These are phyloP conservation scores for Rostrohypoxylon terebratum DNA, from an alignment of 495 filamentous ascomycete species.

Conservation along the genomic window DNA sequence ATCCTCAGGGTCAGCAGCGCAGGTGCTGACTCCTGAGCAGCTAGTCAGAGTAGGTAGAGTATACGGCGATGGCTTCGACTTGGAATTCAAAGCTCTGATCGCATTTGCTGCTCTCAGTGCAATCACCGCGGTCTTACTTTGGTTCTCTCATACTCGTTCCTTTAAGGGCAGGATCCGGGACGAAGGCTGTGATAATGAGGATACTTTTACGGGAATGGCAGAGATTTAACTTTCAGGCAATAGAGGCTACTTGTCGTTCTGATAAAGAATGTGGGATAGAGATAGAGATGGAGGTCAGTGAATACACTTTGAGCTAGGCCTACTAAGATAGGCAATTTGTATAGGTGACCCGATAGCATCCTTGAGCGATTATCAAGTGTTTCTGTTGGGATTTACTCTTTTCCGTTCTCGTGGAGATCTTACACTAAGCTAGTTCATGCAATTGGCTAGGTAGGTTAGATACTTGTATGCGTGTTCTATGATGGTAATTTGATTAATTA, in stretches of 20 bases:
- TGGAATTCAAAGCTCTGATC: constrained; percentile 27
- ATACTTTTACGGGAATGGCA: constrained; percentile 9
- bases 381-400: neutral
- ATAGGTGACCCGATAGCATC: no score
- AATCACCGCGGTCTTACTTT: constrained; percentile 15
- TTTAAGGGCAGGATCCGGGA: constrained; percentile 10
- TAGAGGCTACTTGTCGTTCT: neutral
- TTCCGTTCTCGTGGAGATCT: neutral
- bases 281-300: neutral
- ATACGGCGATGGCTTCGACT: constrained; percentile 27
- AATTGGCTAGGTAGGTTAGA: no score
- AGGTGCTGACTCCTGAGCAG: constrained; percentile 13
- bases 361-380: neutral
- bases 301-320: neutral
- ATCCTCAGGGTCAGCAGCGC: constrained; percentile 21
- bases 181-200: neutral
- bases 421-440: neutral
- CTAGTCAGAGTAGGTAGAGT: constrained; percentile 11
- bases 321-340: no score
- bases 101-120: constrained; percentile 23
- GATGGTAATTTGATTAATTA: neutral
- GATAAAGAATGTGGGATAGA: neutral
- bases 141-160: constrained; percentile 27
- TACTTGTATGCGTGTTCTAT: neutral
- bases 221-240: neutral